Conservation (phyloP, 192 early-diverging fungal genomes). For the Entomortierella lignicola region DNA sequence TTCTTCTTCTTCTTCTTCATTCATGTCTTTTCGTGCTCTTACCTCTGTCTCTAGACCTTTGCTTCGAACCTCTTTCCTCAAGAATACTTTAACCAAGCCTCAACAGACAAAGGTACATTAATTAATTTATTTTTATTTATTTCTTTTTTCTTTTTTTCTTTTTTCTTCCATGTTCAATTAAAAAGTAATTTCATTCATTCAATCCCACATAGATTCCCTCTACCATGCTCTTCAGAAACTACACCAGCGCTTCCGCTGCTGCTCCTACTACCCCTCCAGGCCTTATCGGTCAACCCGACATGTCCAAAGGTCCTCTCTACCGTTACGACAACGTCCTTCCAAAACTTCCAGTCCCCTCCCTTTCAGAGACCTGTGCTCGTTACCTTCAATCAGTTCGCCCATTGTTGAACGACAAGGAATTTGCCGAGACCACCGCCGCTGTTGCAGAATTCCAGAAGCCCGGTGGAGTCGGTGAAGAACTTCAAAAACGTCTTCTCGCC, state of each 20-base stretch:
- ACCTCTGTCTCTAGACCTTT: conserved; percentile 53
- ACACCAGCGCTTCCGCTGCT: conserved; percentile 39
- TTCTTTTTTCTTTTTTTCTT: neutral
- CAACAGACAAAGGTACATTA: conserved; percentile 49
- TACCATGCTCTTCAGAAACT: conserved; percentile 58
- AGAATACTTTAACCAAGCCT: conserved; percentile 43
- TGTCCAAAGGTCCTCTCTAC: conserved; percentile 72
- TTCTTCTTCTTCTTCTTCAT: neutral
- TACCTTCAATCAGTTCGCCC: conserved; percentile 87
- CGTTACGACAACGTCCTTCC: conserved; percentile 83
- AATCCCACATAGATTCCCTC: conserved; percentile 28
- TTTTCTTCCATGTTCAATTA: neutral
- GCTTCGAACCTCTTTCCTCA: conserved; percentile 49
- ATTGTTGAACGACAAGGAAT: conserved; percentile 76
- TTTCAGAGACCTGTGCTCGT: conserved; percentile 83
- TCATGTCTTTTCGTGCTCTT: conserved; percentile 56
- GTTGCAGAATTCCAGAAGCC: conserved; percentile 86
- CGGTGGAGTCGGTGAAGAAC: conserved; percentile 82
- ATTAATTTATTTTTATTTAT: neutral
- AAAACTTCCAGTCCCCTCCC: conserved; percentile 88
- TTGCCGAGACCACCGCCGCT: conserved; percentile 69
- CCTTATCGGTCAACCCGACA: conserved; percentile 43
- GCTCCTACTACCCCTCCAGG: conserved; percentile 12
- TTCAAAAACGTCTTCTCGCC: conserved; percentile 87
- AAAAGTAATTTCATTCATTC: neutral